These are phyloP conservation scores for Prunus salicina DNA, from an alignment of 306 rosid genomes.

Conservation along the genomic window DNA sequence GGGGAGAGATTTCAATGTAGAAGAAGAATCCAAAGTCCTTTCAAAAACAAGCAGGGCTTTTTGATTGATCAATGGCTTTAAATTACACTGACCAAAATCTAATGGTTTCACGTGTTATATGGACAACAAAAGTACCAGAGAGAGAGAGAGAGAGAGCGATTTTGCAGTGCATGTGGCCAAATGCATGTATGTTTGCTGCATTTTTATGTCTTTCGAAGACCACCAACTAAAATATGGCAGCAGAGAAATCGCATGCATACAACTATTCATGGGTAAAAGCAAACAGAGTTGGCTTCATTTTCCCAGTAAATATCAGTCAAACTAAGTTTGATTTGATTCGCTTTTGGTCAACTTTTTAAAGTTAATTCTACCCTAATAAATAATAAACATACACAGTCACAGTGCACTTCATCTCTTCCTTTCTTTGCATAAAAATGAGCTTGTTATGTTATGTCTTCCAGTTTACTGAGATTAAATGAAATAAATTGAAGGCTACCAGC, in stretches of 20 bases:
- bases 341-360: background rate
- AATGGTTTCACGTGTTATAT: constrained; percentile 33
- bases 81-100: constrained; percentile 23
- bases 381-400: background rate
- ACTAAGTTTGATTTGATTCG: constrained; percentile 17
- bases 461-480: background rate
- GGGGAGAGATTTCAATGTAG: constrained; percentile 3
- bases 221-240: constrained; percentile 11
- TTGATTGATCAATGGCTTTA: constrained; percentile 10
- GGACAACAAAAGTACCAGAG: constrained; percentile 20
- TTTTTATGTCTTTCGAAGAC: constrained; percentile 20
- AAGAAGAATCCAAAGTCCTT: constrained; percentile 26
- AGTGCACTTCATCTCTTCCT: background rate
- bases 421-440: background rate
- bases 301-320: constrained; percentile 31
- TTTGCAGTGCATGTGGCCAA: constrained; percentile 3
- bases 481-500: background rate
- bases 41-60: constrained; percentile 2
- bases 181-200: background rate
- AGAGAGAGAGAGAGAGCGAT: constrained; percentile 9
- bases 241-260: background rate
- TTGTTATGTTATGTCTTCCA: background rate
- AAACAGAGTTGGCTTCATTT: constrained; percentile 26
- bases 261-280: constrained; percentile 21
- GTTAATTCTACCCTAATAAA: background rate